A percentile compares a stretch with the other conserved stretches of the same genome.
These are phyloP conservation scores for Jatropha multifida DNA, from an alignment of 441 rosid species.

Conservation along the genomic window DNA sequence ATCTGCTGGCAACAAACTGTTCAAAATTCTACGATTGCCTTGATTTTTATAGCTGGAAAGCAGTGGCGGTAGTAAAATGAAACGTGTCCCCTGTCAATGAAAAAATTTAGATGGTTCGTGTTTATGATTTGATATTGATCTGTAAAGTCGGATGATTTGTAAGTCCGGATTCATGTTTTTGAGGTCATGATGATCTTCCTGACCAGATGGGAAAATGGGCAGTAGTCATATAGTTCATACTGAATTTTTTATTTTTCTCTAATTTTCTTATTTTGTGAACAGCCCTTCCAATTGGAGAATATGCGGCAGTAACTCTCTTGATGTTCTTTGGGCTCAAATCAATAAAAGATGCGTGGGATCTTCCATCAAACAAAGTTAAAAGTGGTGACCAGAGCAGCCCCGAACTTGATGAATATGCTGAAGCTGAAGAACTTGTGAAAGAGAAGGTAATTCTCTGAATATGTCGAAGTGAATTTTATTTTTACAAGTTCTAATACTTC, in stretches of 20 bases:
- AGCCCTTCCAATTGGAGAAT: conserved; percentile 97
- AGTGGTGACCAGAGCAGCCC: conserved; percentile 52
- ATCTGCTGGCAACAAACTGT: not conserved
- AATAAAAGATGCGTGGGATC: conserved; percentile 94
- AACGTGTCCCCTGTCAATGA: not conserved
- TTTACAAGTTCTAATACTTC: not conserved
- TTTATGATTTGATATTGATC: not conserved
- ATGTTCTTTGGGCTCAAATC: conserved; percentile 94
- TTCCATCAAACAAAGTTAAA: conserved; percentile 60
- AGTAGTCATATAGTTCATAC: not conserved
- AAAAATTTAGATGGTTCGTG: not conserved
- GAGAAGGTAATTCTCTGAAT: conserved; percentile 51
- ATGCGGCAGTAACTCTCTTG: conserved; percentile 86
- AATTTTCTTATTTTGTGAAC: conserved; percentile 28
- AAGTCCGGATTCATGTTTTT: not conserved
- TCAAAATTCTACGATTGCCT: not conserved
- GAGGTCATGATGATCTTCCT: not conserved
- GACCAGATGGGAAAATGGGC: not conserved
- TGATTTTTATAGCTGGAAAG: conserved; percentile 2
- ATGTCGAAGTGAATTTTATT: not conserved
- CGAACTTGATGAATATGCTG: conserved; percentile 77
- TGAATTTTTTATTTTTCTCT: conserved; percentile 14
- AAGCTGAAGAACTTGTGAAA: conserved; percentile 96
- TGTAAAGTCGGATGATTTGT: not conserved
- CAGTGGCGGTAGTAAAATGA: not conserved